These are phyloP conservation scores for Salix koriyanagi DNA, from an alignment of 345 rosid genomes.

Conservation along the genomic window DNA sequence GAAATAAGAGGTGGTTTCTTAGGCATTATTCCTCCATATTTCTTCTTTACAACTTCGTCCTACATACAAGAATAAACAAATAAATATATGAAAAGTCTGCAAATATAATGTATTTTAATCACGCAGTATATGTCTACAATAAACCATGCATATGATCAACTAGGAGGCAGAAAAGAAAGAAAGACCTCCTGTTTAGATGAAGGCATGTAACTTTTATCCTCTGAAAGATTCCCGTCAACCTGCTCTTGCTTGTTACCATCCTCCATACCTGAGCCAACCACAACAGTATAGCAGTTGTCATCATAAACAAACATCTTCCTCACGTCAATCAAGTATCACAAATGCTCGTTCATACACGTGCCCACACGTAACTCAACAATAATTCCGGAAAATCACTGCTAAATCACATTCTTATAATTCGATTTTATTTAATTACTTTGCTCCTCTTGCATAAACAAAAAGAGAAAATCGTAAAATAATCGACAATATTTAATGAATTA, in stretches of 20 bases:
- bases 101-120: neutral
- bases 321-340: neutral
- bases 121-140: constrained; percentile 4
- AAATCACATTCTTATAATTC: neutral
- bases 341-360: neutral
- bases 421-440: neutral
- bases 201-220: constrained; percentile 44
- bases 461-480: neutral
- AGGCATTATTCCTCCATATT: constrained; percentile 91
- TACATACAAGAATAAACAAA: constrained; percentile 4
- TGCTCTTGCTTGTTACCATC: constrained; percentile 47
- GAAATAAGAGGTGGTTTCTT: constrained; percentile 99
- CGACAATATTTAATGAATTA: neutral
- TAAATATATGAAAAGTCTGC: neutral
- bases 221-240: constrained; percentile 38
- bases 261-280: constrained; percentile 38
- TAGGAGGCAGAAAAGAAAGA: neutral
- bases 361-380: neutral
- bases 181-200: constrained; percentile 66
- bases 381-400: neutral
- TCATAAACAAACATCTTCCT: neutral
- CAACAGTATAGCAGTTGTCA: neutral
- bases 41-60: constrained; percentile 77
- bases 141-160: neutral
- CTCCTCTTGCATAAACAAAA: neutral